Base-by-base conservation (phyloP, 2,329 filamentous ascomycete species). In the Diaporthe vexans region DNA sequence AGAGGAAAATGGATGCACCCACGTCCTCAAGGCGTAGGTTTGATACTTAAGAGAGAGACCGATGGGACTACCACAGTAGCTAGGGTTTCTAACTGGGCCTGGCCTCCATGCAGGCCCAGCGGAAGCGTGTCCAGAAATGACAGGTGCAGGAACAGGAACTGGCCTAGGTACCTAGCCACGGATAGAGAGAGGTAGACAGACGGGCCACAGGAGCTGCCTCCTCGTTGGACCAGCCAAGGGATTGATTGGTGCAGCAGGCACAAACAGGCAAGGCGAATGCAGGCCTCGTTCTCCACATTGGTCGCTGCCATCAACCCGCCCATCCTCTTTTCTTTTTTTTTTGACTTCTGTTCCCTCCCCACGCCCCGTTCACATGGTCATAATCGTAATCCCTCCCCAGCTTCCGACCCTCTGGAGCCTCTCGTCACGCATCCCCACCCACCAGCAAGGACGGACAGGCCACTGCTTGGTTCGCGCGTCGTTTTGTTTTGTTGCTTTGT, bases 101-200 rank as follows among this genome's bases (percentile, higher is more conserved):
- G 7, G 2, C 35, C 26, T 58, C 56, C 61, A 52, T 59, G 71
- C 59, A 73, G 40, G 59, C 70, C 61, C 63, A 61, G 58, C 40
- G 58, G 43, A 74, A 46, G 71, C 72, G 74, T 74, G 73, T 73
- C 48, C 63, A 57, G 70, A 65, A 73, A 43, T 68, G 56, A 74
- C 57, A 68, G 74, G 71, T 46, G 56, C 46, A 67, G 52, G 40
- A 57, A 54, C 26, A 57, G 68, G 67, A 54, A 9, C 35, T 46
- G 61, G 29, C 29, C 29, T 5, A 65, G 61, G 26, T 17, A 57
- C 54, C 26, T 37, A 40, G 35, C 35, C 21, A n/a, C 29, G 29
- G 29, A 33, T 33, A 33, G 29, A 33, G 29, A 33, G 29, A 33
- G 29, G 29, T 33, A 33, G 29, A 35, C 21, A 52, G 46, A 37